Base-by-base conservation (phyloP, 768 basidiomycete genomes). In the Wakefieldia striispora region DNA sequence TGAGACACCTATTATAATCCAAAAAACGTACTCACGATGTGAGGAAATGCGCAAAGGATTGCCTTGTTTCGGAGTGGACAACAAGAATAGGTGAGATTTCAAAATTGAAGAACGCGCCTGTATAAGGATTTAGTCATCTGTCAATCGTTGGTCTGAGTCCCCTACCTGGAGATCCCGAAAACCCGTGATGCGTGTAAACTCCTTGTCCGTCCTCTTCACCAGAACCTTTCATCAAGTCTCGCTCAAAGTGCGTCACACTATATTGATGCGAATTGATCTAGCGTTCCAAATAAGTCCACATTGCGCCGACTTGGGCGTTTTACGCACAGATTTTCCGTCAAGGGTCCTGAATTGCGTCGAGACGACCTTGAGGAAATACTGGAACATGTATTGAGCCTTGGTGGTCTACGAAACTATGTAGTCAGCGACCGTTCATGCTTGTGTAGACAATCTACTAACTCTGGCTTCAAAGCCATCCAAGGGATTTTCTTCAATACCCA, bases 361-460 rank as follows among this genome's bases (percentile, higher is more conserved):
- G 35, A 99, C 97, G 39, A 99, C 95, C 70, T 99, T 99, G 62
- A 99, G 77, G 83, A 97, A 98, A 71, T 98, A 95, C 65, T 98
- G 93, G 80, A 93, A 97, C 92, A 97, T 94, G 67, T 91, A 95
- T 57, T 92, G 81, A 21, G 84, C 70, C 63, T 88, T 88, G 56
- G 69, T 73, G 1, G 92, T 93, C 86, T 90, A 50, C 2, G 17
- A 26, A 26, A 3, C 33, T 10, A 26, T 7, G 1, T 16, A 19
- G 40, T 61, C 17, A 56, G 38, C 33, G 51, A 38, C 35, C 35
- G 40, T 17, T 53, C 46, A 11, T 19, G 12, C 16, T 14, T 39
- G 26, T 39, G 17, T 35, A 4, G 16, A 34, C n/a, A 29, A 33
- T 41, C n/a, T 12, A 70, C 77, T 20, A 56, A 88, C 84, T 63